Percentiles rank a stretch among this genome's conserved stretches.
Evolutionary conservation across 2,329 filamentous ascomycete genomes (phyloP).

Genomic region (Hypoxylon sp.): DNA sequence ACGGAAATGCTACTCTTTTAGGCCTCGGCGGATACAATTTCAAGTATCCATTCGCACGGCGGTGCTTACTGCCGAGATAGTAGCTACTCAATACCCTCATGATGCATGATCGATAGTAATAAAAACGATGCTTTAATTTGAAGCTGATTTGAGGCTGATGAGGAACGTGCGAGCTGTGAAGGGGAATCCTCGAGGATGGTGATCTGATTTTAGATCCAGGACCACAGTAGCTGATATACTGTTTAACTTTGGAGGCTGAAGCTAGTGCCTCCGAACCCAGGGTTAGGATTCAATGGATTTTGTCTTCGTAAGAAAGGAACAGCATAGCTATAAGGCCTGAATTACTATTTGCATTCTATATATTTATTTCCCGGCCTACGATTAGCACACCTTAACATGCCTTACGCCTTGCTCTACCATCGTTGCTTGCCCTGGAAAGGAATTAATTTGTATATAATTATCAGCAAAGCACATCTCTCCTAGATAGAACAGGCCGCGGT

Average conservation of each 20-base stretch:
- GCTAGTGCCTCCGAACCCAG: no score
- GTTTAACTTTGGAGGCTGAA: background rate
- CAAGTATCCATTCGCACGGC: conserved; percentile 8
- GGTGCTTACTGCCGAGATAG: background rate
- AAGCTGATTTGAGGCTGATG: background rate
- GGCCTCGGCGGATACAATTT: background rate
- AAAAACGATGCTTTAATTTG: background rate
- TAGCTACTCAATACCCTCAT: conserved; percentile 11
- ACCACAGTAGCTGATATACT: background rate
- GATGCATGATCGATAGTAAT: conserved; percentile 17
- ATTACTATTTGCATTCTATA: no score
- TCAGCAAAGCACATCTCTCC: no score
- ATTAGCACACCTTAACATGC: background rate
- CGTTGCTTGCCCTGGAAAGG: background rate
- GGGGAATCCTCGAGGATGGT: background rate
- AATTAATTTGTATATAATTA: no score
- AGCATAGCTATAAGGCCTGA: no score
- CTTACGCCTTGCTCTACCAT: background rate
- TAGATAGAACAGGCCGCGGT: no score
- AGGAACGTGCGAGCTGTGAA: background rate
- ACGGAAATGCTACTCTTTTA: background rate
- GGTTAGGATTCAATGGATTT: no score
- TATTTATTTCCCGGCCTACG: no score
- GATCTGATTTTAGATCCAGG: background rate
- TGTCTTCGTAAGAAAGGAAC: no score